Base-by-base conservation (phyloP, 495 filamentous ascomycete genomes). In the Trichoderma asperelloides region DNA sequence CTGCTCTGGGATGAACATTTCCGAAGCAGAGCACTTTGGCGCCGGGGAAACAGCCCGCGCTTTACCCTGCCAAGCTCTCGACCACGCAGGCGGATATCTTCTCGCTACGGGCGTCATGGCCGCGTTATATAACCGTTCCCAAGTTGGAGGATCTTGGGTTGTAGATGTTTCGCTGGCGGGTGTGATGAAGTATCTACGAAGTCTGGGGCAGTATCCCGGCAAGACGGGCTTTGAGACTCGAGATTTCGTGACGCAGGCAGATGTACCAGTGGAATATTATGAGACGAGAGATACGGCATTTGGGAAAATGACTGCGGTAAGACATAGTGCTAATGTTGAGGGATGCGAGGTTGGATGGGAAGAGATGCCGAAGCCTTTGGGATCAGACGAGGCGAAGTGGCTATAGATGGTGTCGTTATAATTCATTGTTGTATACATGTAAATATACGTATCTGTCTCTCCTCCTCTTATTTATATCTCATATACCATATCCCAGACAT, bases 11-110 rank as follows among this genome's bases (percentile, higher is more conserved):
- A 84, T 81, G 79, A 83, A 65, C 74, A 76, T 33, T 69, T 75
- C 18, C 73, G 71, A 73, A 78, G 67, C 84, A 78, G 27, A 77
- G 82, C 30, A 79, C 83, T 3, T 80, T 79, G 63, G 82, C 77
- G 0, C 83, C 82, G 75, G 85, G 78, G 30, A 86, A 81, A 71
- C 83, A 78, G 66, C 85, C 82, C 75, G 86, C 84, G 71, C 82
- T 81, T n/a, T 67, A 12, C 71, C 71, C 0, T 69, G 68, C 21
- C 71, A 73, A 65, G 73, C 66, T 45, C 73, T 68, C 4, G 68
- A 71, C 28, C 72, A 77, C 39, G 69, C 68, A 6, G 70, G 70
- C 3, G 72, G 82, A n/a, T 85, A 80, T 68, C 79, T 84, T 77
- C 80, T 82, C n/a, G 82, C 82, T 30, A 80, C 82, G 66, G 82